Evolutionary conservation across 1,139 yeast species (phyloP).

Genomic region (Scheffersomyces quercinus): DNA sequence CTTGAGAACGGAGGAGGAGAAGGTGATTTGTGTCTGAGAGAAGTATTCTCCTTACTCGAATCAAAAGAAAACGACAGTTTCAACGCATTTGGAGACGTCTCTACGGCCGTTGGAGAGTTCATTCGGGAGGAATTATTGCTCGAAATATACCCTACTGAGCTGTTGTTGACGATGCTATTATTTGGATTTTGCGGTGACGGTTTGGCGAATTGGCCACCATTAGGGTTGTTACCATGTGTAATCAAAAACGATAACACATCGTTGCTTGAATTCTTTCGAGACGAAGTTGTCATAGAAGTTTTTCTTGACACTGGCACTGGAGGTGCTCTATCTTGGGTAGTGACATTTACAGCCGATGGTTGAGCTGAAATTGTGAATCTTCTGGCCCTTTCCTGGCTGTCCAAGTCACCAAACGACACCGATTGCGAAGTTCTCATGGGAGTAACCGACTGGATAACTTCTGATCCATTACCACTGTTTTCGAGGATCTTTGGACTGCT

Average conservation of each 20-base stretch:
- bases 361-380: conserved; percentile 50
- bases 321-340: conserved; percentile 7
- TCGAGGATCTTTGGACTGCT: too few relatives aligned
- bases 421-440: conserved; percentile 17
- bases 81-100: conserved; percentile 6
- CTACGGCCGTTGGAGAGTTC: conserved; percentile 11
- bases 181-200: conserved; percentile 6
- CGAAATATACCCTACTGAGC: conserved; percentile 6
- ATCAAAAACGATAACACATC: conserved; percentile 15
- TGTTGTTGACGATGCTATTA: conserved; percentile 3
- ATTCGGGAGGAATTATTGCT: conserved; percentile 12
- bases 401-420: conserved; percentile 44
- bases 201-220: conserved; percentile 2
- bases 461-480: too few relatives aligned
- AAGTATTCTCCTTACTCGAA: conserved; percentile 1
- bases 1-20: conserved; percentile 9
- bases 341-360: conserved; percentile 28
- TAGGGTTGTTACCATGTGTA: conserved; percentile 2
- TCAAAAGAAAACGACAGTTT: conserved; percentile 5
- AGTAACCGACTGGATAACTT: conserved; percentile 6
- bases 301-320: conserved; percentile 14
- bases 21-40: conserved; percentile 8
- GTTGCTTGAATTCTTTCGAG: conserved; percentile 8
- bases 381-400: conserved; percentile 39
- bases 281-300: conserved; percentile 10